Base-by-base conservation (phyloP, 2,329 filamentous ascomycete genomes). In the Achaetomium macrosporum region DNA sequence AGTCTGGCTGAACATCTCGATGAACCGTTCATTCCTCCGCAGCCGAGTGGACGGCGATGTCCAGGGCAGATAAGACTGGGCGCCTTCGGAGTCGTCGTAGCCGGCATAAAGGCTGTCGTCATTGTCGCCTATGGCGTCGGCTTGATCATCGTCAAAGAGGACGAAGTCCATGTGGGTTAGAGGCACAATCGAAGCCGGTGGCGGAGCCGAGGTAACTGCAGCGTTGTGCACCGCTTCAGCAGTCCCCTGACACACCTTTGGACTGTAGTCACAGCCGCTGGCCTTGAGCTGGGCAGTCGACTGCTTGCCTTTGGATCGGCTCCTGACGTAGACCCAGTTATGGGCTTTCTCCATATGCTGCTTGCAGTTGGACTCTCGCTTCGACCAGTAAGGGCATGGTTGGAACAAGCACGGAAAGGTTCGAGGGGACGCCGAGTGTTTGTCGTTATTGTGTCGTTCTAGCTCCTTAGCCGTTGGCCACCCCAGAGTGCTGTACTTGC, bases 331-430 rank as follows among this genome's bases (percentile, higher is more conserved):
- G 16, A 74, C 70, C 80, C 84, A 90, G 50, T 79, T 78, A 64
- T 91, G 87, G 1, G 84, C 80, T 68, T 90, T 90, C 71, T 90
- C 87, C 87, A 90, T 90, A 68, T 91, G 87, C 65, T 90, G 87
- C 69, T 90, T 90, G 77, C 85, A 88, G 67, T 91, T 91, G 58
- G 83, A 87, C 70, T 89, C 83, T 54, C 87, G 79, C 73, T 90
- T 90, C 30, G 85, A 88, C 42, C 78, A 50, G 71, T 90, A 90
- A 1, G 78, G 75, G 73, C 87, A 90, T 11, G 77, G 77, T 25
- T 74, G 68, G 64, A 77, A 90, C 25, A 76, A 68, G 71, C 87
- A 91, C 61, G 79, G 76, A 69, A 80, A 89, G 58, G 83, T 74
- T 16, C 76, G 73, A n/a, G 87, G 85, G 15, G 78, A 72, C 41